Conservation (phyloP, 1,284 basidiomycete genomes). For the Pseudozyma sp. region DNA sequence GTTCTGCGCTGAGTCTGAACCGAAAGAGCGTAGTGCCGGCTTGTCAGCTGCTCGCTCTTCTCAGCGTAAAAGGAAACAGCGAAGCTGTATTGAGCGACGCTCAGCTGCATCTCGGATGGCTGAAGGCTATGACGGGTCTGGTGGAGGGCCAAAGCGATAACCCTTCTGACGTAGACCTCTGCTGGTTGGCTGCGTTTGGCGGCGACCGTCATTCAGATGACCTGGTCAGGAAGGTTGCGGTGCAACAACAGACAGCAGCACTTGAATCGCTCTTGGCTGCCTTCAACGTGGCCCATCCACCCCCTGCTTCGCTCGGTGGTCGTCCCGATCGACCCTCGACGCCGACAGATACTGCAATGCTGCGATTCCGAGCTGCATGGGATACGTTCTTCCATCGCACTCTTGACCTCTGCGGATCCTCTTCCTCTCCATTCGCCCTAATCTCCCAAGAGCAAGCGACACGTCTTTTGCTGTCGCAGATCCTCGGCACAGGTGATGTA, state of each 20-base stretch:
- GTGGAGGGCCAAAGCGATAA: conserved; percentile 2
- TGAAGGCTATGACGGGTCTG: conserved; percentile 10
- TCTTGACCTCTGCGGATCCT: conserved; percentile 11
- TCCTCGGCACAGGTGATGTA: conserved; percentile 31
- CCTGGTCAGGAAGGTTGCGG: neutral
- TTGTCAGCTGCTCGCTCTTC: conserved; percentile 26
- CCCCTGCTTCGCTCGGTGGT: conserved; percentile 11
- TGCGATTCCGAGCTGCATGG: conserved; percentile 27
- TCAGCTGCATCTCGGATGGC: conserved; percentile 21
- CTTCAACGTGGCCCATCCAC: conserved; percentile 9
- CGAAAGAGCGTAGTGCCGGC: conserved; percentile 18
- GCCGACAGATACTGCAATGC: conserved; percentile 4
- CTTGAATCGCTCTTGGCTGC: conserved; percentile 7
- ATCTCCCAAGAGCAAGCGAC: neutral
- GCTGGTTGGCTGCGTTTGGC: conserved; percentile 41
- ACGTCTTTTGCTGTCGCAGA: conserved; percentile 8
- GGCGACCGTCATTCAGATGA: neutral
- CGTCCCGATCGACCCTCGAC: neutral
- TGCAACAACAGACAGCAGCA: conserved; percentile 9
- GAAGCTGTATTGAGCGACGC: neutral
- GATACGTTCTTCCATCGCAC: conserved; percentile 15
- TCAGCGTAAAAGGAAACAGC: neutral
- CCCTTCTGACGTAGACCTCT: conserved; percentile 13
- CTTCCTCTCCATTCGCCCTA: conserved; percentile 2
- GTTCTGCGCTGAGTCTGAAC: conserved; percentile 6